Evolutionary conservation across 371 early-diverging fungal species (phyloP).

Genomic region (Saksenaea oblongispora): DNA sequence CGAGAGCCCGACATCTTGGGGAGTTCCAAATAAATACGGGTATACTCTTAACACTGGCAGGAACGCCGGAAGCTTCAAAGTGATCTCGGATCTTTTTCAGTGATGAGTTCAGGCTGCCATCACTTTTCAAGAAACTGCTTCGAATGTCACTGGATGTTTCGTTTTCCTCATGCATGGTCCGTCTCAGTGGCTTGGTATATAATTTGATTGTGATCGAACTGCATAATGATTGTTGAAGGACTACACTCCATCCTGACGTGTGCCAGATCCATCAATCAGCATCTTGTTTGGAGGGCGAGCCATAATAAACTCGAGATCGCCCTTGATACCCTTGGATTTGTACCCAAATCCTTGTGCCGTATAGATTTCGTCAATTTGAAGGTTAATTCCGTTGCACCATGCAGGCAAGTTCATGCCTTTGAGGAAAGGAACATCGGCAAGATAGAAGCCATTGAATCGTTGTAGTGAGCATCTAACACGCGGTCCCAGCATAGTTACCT

Average conservation of each 20-base stretch:
- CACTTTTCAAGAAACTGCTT: no score
- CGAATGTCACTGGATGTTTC: no score
- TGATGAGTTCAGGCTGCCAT: neutral
- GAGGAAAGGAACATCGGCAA: slow-evolving; percentile 22
- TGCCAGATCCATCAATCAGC: no score
- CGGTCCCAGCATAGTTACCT: slow-evolving; percentile 12
- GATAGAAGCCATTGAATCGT: slow-evolving; percentile 4
- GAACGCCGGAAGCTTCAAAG: no score
- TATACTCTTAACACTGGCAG: slow-evolving; percentile 1
- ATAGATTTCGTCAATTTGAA: slow-evolving; percentile 14
- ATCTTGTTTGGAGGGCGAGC: no score
- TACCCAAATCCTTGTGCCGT: neutral
- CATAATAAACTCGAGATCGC: slow-evolving; percentile 11
- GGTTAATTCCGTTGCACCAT: slow-evolving; percentile 14
- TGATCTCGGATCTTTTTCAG: neutral
- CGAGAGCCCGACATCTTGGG: neutral
- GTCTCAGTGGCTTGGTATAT: no score
- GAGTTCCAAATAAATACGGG: slow-evolving; percentile 12
- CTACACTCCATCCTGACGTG: no score
- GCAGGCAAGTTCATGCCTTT: slow-evolving; percentile 10
- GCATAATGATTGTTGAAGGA: no score
- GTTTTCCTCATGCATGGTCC: neutral
- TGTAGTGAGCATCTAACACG: slow-evolving; percentile 8
- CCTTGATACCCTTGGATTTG: neutral
- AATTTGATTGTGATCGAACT: no score